phyloP scores from a whole-genome alignment of 129 eudicot genomes.

The Scalesia atractyloides region DNA sequence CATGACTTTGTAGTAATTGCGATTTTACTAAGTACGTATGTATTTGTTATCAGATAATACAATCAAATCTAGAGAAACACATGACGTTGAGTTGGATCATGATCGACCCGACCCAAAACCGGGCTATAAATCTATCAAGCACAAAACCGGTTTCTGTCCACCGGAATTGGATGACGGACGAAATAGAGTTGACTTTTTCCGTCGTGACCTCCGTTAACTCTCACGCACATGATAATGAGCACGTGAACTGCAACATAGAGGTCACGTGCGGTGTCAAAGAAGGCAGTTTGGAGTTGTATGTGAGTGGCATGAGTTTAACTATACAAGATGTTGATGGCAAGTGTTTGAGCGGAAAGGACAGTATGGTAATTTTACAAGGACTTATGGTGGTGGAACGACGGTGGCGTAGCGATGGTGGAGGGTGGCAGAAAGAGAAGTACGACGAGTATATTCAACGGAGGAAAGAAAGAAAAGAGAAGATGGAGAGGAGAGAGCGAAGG shows the following conservation, averaged over 20 bases:
- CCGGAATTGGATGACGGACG: conserved; percentile 39
- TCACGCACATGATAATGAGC: background rate
- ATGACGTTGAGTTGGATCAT: conserved; percentile 38
- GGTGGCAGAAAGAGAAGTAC: conserved; percentile 15
- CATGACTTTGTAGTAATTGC: too few relatives aligned
- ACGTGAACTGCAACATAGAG: conserved; percentile 34
- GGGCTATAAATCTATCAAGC: conserved; percentile 36
- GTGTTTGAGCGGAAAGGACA: conserved; percentile 29
- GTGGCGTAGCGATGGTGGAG: conserved; percentile 11
- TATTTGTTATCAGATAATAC: background rate
- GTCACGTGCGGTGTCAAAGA: conserved; percentile 37
- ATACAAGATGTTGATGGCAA: conserved; percentile 30
- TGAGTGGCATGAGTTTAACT: conserved; percentile 28
- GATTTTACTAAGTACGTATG: too few relatives aligned
- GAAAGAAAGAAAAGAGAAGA: conserved; percentile 18
- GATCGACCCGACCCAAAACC: conserved; percentile 36
- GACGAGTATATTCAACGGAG: conserved; percentile 12
- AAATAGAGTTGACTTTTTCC: conserved; percentile 36
- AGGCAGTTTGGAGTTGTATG: conserved; percentile 20
- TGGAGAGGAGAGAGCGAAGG: conserved; percentile 25
- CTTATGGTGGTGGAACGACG: conserved; percentile 21
- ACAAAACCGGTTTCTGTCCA: conserved; percentile 31
- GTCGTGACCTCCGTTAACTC: conserved; percentile 4
- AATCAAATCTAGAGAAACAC: conserved; percentile 6
- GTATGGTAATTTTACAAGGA: conserved; percentile 39